phyloP scores from a whole-genome alignment of 768 basidiomycete species.

The Macrolepiota fuliginosa region DNA sequence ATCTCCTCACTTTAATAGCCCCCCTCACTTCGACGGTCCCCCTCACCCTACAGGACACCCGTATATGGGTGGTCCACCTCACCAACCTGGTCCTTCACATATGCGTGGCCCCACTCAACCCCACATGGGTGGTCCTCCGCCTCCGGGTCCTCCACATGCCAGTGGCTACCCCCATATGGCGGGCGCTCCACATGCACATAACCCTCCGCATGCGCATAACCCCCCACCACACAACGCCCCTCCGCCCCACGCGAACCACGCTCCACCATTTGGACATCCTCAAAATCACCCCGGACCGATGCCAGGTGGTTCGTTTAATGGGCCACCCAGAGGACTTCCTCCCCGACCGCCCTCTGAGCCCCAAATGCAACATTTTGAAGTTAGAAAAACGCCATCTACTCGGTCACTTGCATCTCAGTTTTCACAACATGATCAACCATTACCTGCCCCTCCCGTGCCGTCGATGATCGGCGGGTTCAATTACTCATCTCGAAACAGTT shows the following conservation, averaged over 20 bases:
- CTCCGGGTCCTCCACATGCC: neutral
- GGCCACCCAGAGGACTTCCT: conserved; percentile 21
- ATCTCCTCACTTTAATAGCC: neutral
- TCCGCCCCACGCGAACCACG: neutral
- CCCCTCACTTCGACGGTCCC: no score
- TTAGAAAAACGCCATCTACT: conserved; percentile 56
- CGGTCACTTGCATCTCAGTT: conserved; percentile 55
- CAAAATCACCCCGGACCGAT: neutral
- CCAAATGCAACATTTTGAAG: conserved; percentile 24
- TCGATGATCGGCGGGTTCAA: conserved; percentile 36
- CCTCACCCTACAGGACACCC: neutral
- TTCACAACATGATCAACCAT: conserved; percentile 39
- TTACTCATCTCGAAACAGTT: conserved; percentile 33
- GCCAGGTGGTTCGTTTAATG: neutral
- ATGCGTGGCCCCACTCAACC: neutral
- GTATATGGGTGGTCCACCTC: neutral
- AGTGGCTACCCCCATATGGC: neutral
- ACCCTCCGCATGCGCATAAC: neutral
- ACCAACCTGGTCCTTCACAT: neutral
- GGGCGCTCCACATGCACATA: neutral
- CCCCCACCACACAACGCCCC: conserved; percentile 11
- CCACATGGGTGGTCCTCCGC: conserved; percentile 4
- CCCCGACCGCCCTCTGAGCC: conserved; percentile 53
- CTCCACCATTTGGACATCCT: neutral
- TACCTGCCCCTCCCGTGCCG: conserved; percentile 40